Conservation (phyloP, 805 yeast genomes). For the Kodamaea fukazawae region DNA sequence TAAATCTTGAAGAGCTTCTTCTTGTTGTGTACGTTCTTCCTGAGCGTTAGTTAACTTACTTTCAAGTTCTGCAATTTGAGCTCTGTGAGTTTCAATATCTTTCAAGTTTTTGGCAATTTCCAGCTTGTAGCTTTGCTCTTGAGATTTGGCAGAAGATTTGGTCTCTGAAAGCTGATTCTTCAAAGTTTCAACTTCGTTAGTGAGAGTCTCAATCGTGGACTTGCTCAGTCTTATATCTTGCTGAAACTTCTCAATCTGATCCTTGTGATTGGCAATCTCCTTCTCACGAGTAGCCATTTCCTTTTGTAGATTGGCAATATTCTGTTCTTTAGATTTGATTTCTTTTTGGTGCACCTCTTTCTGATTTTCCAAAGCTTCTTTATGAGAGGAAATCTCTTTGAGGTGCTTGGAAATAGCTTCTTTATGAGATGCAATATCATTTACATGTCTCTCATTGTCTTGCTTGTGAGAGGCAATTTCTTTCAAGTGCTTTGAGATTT, state of each 20-base stretch:
- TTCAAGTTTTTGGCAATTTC: slow-evolving; percentile 1
- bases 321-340: too few species aligned
- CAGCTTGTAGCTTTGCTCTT: background rate
- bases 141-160: background rate
- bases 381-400: background rate
- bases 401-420: background rate
- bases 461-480: background rate
- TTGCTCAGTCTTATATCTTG: too few species aligned
- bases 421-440: background rate
- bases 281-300: too few species aligned
- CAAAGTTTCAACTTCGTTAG: too few species aligned
- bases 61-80: background rate
- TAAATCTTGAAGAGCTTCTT: background rate
- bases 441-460: too few species aligned
- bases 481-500: background rate
- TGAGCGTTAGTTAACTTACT: background rate
- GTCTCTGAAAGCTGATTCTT: too few species aligned
- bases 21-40: background rate
- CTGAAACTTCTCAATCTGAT: too few species aligned
- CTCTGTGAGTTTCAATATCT: background rate
- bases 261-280: too few species aligned
- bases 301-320: too few species aligned
- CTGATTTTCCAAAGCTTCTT: too few species aligned
- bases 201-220: too few species aligned
- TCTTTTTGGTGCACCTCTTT: too few species aligned